Base-by-base conservation (phyloP, 345 rosid genomes). In the Eucalyptus sideroxylon region DNA sequence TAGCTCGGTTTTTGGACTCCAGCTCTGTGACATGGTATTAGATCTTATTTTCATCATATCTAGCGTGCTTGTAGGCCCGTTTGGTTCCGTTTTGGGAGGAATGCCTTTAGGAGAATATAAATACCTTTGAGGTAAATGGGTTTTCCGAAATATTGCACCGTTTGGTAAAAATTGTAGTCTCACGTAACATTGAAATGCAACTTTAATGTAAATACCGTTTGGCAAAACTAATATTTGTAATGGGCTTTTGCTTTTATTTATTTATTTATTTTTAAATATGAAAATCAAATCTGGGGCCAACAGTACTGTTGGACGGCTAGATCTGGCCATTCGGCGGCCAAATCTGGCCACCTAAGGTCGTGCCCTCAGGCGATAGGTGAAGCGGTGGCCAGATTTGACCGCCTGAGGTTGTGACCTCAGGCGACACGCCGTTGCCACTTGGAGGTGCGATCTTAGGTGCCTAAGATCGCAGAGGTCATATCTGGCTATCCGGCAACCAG, bases 271-370 rank as follows among this genome's bases (percentile, higher is more conserved):
- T 50, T 50, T 2, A 50, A 50, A 1, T 16, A 50, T 50, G 53
- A 50, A 50, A 50, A 50, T 50, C 53, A 50, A 50, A 50, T 50
- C 1, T 0, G 0, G 1, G 3, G 51, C 17, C 16, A 3, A 0
- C 3, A 0, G 7, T 49, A 49, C 0, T 49, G 16, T 0, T 5
- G 6, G 6, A 0, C 1, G 3, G 17, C 50, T 2, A 12, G 16
- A 49, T 49, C 2, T 49, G 50, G 1, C 50, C 15, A 0, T 47
- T 11, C 7, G 7, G 19, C 0, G 3, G 7, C 19, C 53, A 16
- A 3, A 15, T 16, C 0, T 16, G 19, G 53, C 53, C 7, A 6
- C 53, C 8, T 6, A 1, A 16, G 53, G 19, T 16, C 21, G 0
- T 0, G 21, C 3, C 53, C 53, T 50, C 0, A 3, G 53, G 53